Conservation (phyloP, 768 basidiomycete species). For the Hemileccinum impolitum region DNA sequence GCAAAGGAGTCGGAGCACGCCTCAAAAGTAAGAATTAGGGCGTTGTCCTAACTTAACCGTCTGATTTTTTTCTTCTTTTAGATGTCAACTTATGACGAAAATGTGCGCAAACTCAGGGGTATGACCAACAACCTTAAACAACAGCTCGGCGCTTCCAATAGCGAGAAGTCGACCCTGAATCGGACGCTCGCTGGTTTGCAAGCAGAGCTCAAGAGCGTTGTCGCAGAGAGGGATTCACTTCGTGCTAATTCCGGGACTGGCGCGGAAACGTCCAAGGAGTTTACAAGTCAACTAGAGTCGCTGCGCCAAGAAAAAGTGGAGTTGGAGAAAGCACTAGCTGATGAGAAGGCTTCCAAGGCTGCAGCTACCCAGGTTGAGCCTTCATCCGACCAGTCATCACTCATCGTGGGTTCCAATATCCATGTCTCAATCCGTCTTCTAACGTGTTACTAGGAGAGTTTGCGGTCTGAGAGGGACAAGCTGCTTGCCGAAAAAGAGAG, state of each 20-base stretch:
- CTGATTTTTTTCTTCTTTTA: slow-evolving; percentile 14
- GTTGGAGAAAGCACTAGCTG: slow-evolving; percentile 38
- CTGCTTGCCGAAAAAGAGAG: slow-evolving; percentile 58
- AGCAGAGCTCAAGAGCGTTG: slow-evolving; percentile 27
- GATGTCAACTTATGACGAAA: slow-evolving; percentile 44
- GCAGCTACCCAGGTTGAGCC: slow-evolving; percentile 5
- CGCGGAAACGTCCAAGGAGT: slow-evolving; percentile 24
- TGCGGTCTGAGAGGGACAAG: slow-evolving; percentile 59
- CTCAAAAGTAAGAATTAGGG: slow-evolving; percentile 28
- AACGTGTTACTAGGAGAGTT: slow-evolving; percentile 38
- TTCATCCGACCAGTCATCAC: slow-evolving; percentile 22
- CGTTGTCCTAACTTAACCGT: neutral
- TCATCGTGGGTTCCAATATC: slow-evolving; percentile 31
- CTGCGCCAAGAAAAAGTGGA: slow-evolving; percentile 37
- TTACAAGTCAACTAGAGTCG: slow-evolving; percentile 34
- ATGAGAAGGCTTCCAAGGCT: slow-evolving; percentile 33
- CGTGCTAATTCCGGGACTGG: slow-evolving; percentile 14
- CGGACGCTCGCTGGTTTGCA: slow-evolving; percentile 24
- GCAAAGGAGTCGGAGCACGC: slow-evolving; percentile 29
- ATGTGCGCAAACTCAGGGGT: slow-evolving; percentile 36
- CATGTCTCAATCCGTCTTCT: neutral
- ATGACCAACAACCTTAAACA: slow-evolving; percentile 22
- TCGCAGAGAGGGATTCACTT: slow-evolving; percentile 28
- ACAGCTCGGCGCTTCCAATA: slow-evolving; percentile 23
- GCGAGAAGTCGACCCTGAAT: slow-evolving; percentile 30